phyloP scores from a whole-genome alignment of 768 basidiomycete species.

The Russula emetica region DNA sequence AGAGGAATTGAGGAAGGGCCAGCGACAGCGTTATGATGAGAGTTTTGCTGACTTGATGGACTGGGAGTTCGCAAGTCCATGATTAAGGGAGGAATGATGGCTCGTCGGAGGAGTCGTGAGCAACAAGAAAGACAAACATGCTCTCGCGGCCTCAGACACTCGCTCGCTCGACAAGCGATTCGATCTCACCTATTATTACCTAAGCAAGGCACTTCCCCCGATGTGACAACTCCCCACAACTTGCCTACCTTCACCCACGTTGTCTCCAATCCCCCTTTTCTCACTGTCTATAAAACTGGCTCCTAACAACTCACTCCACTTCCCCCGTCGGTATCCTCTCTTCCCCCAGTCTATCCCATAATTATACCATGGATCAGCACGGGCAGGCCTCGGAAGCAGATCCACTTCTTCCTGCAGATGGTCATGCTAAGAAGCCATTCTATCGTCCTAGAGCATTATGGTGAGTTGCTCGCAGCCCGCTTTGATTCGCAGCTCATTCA shows the following conservation, averaged over 20 bases:
- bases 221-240: background rate
- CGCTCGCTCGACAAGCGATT: background rate
- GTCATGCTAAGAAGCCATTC: slow-evolving; percentile 42
- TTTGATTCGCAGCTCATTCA: background rate
- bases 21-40: slow-evolving; percentile 51
- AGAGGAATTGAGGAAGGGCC: slow-evolving; percentile 50
- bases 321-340: background rate
- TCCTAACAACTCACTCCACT: background rate
- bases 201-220: slow-evolving; percentile 5
- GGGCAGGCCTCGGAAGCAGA: slow-evolving; percentile 20
- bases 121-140: slow-evolving; percentile 4
- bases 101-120: slow-evolving; percentile 28
- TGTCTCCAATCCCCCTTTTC: background rate
- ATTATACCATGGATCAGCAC: slow-evolving; percentile 9
- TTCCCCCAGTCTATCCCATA: background rate
- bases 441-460: slow-evolving; percentile 49
- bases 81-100: slow-evolving; percentile 17
- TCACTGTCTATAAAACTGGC: slow-evolving; percentile 10
- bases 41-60: slow-evolving; percentile 15
- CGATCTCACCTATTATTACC: background rate
- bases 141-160: background rate
- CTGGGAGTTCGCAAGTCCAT: slow-evolving; percentile 29
- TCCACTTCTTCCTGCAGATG: slow-evolving; percentile 17
- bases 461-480: slow-evolving; percentile 29
- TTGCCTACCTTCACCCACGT: slow-evolving; percentile 23